Evolutionary conservation across 2,329 filamentous ascomycete species (phyloP), one percentile per base, ranked within the genome.

Genomic region (Nemania sp.): DNA sequence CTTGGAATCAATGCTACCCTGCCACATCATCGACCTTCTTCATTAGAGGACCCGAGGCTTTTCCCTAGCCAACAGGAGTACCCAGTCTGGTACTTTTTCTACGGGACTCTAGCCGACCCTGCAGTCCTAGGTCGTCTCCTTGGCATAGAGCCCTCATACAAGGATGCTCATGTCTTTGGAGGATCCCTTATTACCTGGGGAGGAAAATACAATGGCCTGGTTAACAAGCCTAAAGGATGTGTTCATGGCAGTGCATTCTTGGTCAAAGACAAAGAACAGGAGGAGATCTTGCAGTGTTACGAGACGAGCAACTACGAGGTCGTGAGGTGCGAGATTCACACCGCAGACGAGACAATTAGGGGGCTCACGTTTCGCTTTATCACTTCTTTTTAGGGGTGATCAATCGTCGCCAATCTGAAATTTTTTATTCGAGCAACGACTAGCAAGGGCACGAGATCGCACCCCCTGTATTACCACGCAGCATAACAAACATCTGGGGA

Each of bases 21-120:
- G 52, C 56, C 52, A 33, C 56, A 56, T 28, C 15, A 46, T 12
- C 52, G 52, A 2, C 41, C 24, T 15, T 17, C 15, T 6, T 20
- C 17, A 1, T 23, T 31, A 41, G n/a, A 50, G 11, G 36, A 49
- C 14, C 24, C 12, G 1, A 14, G 12, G 8, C 28, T 37, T 7
- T 30, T 19, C 5, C 61, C 57, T 2, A 22, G 50, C 3, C 59
- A 56, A 31, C 34, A 42, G 23, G 39, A 64, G 37, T 63, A 57
- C 34, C 67, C 64, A 0, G 70, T 77, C 0, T 74, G 68, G 66
- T 76, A 75, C 55, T 76, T 75, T 61, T 75, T 76, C 56, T 75
- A 76, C 54, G 71, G 73, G 11, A 75, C 69, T 0, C 63, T 75
- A 2, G 68, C 62, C 1, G 63, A 73, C 8, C 45, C 64, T 0